Conservation (phyloP, 208 protist genomes). For the Novymonas esmeraldas region DNA sequence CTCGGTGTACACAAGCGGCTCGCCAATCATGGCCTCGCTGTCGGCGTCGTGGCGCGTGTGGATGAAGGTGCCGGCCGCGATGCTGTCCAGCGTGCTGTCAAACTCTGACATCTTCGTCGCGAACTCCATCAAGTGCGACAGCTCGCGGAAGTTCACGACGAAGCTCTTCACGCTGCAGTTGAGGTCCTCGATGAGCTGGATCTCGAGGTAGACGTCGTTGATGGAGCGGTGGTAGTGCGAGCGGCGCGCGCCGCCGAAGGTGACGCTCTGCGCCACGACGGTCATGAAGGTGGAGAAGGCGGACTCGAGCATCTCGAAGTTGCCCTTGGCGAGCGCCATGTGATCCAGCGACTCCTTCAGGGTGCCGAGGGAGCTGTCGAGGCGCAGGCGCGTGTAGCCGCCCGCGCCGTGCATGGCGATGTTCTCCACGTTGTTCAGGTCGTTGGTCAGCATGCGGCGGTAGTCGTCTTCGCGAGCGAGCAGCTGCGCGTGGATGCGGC, state of each 20-base stretch:
- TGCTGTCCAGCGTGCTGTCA: slow-evolving; percentile 75
- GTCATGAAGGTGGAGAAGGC: slow-evolving; percentile 67
- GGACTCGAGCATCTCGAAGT: slow-evolving; percentile 77
- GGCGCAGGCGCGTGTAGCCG: slow-evolving; percentile 51
- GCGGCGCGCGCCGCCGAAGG: slow-evolving; percentile 47
- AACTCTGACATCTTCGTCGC: slow-evolving; percentile 78
- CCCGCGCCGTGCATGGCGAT: slow-evolving; percentile 84
- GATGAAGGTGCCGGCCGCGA: slow-evolving; percentile 64
- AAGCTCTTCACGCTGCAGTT: slow-evolving; percentile 83
- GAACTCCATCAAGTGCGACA: slow-evolving; percentile 85
- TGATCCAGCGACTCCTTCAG: slow-evolving; percentile 76
- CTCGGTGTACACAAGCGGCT: slow-evolving; percentile 48
- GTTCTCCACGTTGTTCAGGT: slow-evolving; percentile 77
- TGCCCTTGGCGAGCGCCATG: slow-evolving; percentile 77
- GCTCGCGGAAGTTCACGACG: slow-evolving; percentile 86
- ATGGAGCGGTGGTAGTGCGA: slow-evolving; percentile 45
- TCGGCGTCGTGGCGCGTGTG: slow-evolving; percentile 12
- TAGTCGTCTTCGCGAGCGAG: slow-evolving; percentile 79
- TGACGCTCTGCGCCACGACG: slow-evolving; percentile 57
- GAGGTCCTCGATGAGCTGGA: slow-evolving; percentile 85
- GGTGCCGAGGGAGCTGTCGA: slow-evolving; percentile 59
- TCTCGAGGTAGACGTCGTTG: slow-evolving; percentile 72
- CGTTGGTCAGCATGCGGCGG: slow-evolving; percentile 74
- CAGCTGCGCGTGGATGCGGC: slow-evolving; percentile 72
- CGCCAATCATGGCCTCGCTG: background rate